Conservation (phyloP, 2,329 filamentous ascomycete species). For the Cryphonectria radicalis region DNA sequence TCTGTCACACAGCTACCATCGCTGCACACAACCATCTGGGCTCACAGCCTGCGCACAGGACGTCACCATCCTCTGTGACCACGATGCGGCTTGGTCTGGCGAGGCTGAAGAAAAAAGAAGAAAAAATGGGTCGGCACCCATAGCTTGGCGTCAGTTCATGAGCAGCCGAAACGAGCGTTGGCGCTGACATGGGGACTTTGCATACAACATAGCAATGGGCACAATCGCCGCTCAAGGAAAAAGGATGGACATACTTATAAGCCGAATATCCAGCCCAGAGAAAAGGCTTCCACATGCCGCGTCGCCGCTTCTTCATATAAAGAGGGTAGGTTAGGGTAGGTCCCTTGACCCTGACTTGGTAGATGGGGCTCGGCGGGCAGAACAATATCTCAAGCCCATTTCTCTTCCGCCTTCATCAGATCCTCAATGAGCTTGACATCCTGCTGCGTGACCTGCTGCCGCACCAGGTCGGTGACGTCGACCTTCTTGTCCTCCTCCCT, state of each 20-base stretch:
- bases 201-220: neutral
- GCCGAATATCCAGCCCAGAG: no score
- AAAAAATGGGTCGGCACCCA: neutral
- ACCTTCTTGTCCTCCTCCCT: constrained; percentile 36
- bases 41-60: neutral
- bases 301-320: neutral
- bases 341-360: neutral
- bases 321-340: neutral
- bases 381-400: constrained; percentile 31
- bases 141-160: constrained; percentile 6
- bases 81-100: neutral
- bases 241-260: neutral
- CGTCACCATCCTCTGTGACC: neutral
- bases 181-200: neutral
- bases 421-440: constrained; percentile 55
- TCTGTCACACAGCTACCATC: neutral
- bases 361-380: neutral
- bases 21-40: neutral
- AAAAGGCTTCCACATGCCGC: neutral
- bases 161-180: neutral
- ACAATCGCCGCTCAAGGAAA: neutral
- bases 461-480: constrained; percentile 44
- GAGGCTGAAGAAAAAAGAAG: neutral
- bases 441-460: constrained; percentile 50
- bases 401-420: constrained; percentile 51